Base-by-base conservation (phyloP, 176 grass and related monocot genomes). In the Raddia distichophylla region DNA sequence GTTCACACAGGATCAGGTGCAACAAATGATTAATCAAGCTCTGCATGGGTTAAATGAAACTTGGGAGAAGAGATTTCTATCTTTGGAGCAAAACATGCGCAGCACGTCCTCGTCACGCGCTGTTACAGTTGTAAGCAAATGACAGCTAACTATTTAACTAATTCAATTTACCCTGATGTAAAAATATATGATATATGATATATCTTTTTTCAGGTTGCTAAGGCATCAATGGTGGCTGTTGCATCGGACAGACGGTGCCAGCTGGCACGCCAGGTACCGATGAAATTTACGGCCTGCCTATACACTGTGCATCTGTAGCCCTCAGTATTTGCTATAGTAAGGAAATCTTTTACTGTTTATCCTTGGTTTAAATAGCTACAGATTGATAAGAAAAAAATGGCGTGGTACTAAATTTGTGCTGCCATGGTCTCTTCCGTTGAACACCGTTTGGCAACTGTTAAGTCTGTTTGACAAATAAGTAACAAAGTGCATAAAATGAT, bases 1-100 rank as follows among this genome's bases (percentile, higher is more conserved):
- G 70, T 88, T 88, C 75, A 84, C 81, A 16, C 56, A 68, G 57
- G 81, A 84, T 10, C 86, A 88, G 61, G 86, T 88, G 81, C 68
- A 84, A 78, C 66, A 80, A 45, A 88, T 88, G 86, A 88, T 88
- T 69, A 80, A 83, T 74, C 69, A 69, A 61, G 75, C 81, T 72
- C 43, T 84, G 37, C 81, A 88, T 69, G 86, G 81, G 70, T 65
- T 84, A 52, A 84, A 88, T 74, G 86, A 88, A 50, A 65, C 60
- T 34, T 88, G 86, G 81, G 86, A 88, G 60, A 79, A 88, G 61
- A 88, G 79, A 16, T 88, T 88, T 79, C 35, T 74, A 33, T 74
- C 68, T 12, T 68, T 88, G 53, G 75, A 88, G 68, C 60, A 79
- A 60, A 88, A 74, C 68, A 74, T 84, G 75, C 51, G 60, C 16